phyloP scores from a whole-genome alignment of 2,329 filamentous ascomycete species.

The Myrmaecium sp. region DNA sequence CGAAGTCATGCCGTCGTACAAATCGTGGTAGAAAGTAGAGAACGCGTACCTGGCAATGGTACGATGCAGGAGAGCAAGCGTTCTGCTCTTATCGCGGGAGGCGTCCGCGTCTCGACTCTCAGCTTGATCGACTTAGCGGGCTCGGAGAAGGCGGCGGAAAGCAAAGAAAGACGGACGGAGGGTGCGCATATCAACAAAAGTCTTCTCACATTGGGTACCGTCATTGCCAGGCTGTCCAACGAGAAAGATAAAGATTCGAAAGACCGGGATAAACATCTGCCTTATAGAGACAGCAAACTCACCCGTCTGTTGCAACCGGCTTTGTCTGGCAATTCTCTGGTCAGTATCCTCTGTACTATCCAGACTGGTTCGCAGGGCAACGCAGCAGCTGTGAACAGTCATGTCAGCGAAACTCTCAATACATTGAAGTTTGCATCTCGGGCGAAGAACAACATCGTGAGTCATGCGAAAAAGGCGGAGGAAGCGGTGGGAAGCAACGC shows the following conservation, averaged over 20 bases:
- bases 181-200: conserved; percentile 99
- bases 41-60: conserved; percentile 48
- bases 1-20: conserved; percentile 97
- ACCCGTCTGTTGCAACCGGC: conserved; percentile 85
- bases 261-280: conserved; percentile 85
- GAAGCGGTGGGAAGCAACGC: conserved; percentile 64
- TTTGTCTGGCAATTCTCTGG: conserved; percentile 79
- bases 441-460: conserved; percentile 95
- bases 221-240: conserved; percentile 83
- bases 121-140: conserved; percentile 93
- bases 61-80: conserved; percentile 25
- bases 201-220: conserved; percentile 81
- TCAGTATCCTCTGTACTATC: conserved; percentile 95
- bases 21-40: conserved; percentile 93
- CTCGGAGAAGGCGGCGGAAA: conserved; percentile 88
- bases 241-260: conserved; percentile 63
- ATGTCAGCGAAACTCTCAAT: conserved; percentile 80
- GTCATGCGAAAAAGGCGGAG: conserved; percentile 86
- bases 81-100: conserved; percentile 44
- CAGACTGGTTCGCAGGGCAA: conserved; percentile 68
- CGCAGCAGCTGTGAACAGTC: conserved; percentile 51
- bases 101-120: conserved; percentile 85
- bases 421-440: conserved; percentile 93
- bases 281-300: conserved; percentile 94
- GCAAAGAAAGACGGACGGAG: conserved; percentile 83